Conservation (phyloP, 306 rosid genomes). For the Quercus aquifolioides region DNA sequence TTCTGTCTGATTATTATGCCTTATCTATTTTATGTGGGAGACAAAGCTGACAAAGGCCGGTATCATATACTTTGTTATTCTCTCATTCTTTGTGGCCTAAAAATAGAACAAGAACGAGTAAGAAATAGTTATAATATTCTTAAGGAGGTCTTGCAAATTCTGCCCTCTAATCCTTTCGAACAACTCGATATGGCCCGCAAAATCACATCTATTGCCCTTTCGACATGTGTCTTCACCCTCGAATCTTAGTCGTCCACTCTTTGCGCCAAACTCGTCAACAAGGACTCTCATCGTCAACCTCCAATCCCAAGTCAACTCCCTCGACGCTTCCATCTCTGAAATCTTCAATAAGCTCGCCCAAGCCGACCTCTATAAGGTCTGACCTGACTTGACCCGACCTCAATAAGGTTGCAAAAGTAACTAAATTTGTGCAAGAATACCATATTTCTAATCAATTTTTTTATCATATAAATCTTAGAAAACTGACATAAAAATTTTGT, state of each 20-base stretch:
- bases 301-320: slow-evolving; percentile 51
- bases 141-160: slow-evolving; percentile 47
- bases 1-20: no score
- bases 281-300: slow-evolving; percentile 60
- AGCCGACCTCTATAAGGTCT: slow-evolving; percentile 58
- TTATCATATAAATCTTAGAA: no score
- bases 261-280: slow-evolving; percentile 48
- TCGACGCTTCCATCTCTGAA: slow-evolving; percentile 49
- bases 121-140: slow-evolving; percentile 39
- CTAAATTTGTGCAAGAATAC: no score
- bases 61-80: no score
- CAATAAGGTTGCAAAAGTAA: no score
- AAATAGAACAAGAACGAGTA: no score
- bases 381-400: neutral
- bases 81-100: no score
- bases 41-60: no score
- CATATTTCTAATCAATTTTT: no score
- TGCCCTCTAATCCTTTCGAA: slow-evolving; percentile 89
- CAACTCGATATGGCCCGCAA: slow-evolving; percentile 94
- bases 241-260: slow-evolving; percentile 49
- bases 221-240: slow-evolving; percentile 67
- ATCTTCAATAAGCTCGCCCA: slow-evolving; percentile 48
- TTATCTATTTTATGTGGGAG: no score
- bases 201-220: slow-evolving; percentile 78
- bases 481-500: no score